Evolutionary conservation across 495 filamentous ascomycete species (phyloP), one percentile per base, ranked within the genome.

Genomic region (Astrocystis sublimbata): DNA sequence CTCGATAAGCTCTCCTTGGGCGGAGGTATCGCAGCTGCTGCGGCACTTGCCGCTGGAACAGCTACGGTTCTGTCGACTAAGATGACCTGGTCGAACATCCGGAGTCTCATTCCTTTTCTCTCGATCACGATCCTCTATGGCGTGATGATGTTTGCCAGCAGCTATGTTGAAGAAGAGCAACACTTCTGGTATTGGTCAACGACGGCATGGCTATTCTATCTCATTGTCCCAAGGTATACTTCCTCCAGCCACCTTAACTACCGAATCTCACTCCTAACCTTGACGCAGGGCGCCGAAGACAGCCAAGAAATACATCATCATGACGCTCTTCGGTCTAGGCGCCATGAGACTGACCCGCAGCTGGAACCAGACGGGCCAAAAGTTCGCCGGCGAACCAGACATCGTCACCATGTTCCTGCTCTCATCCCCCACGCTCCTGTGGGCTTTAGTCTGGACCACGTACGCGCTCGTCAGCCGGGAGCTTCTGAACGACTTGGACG

Each of bases 321-420:
- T 61, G 46, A 64, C 60, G 3, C 31, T 68, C 7, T 42, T 61
- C 46, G 70, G 79, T 13, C 68, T 88, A 10, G 59, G 79, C 8
- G 65, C 81, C 17, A 79, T 89, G 40, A 84, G 94, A 33, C 65
- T 96, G 6, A 67, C 88, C 42, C 78, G 90, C 45, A 81, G 86
- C 38, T 99, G 93, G 93, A 97, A 97, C 71, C 94, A 97, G 72
- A 98, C 94, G 0, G 94, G 94, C 23, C 92, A 97, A 65, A 99
- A 99, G 62, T 90, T 90, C 65, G 86, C 94, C 15, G 93, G 92
- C 13, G 89, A 88, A 51, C 85, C 92, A 50, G 93, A 97, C 68
- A 94, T 97, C 52, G 87, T 88, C 57, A 87, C 85, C 36, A 78
- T 65, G 7, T 88, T 89, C 65, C 77, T 97, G 21, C 75, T 85